phyloP scores from a whole-genome alignment of 1,284 basidiomycete species.

The Austroboletus rostrupii region DNA sequence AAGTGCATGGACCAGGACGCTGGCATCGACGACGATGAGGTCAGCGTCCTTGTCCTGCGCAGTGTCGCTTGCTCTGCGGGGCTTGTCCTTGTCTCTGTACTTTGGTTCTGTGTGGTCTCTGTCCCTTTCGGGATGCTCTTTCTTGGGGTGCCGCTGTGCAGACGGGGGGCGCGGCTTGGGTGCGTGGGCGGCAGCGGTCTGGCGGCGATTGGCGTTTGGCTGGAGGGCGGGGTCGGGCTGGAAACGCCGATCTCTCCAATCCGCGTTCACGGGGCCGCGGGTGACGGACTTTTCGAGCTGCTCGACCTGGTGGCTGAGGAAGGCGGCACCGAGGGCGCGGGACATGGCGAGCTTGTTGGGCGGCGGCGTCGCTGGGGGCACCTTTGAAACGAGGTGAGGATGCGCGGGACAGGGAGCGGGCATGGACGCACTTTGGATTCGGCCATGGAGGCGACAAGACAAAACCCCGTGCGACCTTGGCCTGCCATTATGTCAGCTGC shows the following conservation, averaged over 20 bases:
- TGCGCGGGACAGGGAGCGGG: neutral
- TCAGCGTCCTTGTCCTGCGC: constrained; percentile 57
- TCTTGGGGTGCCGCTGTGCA: constrained; percentile 27
- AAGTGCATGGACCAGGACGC: constrained; percentile 81
- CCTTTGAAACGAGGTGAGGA: constrained; percentile 9
- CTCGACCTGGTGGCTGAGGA: constrained; percentile 78
- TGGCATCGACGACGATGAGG: constrained; percentile 80
- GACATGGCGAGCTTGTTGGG: constrained; percentile 71
- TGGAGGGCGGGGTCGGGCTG: constrained; percentile 14
- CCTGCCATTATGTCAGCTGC: constrained; percentile 16
- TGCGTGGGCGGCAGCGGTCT: constrained; percentile 24
- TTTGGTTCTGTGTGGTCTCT: constrained; percentile 25
- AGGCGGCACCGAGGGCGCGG: constrained; percentile 75
- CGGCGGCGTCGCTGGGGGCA: constrained; percentile 18
- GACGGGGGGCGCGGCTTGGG: constrained; percentile 27
- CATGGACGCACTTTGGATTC: constrained; percentile 16
- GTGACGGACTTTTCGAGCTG: constrained; percentile 75
- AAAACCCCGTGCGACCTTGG: neutral
- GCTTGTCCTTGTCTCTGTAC: constrained; percentile 19
- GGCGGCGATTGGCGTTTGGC: constrained; percentile 33
- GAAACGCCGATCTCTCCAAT: constrained; percentile 50
- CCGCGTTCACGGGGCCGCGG: constrained; percentile 43
- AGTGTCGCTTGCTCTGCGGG: constrained; percentile 37
- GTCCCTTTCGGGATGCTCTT: constrained; percentile 30
- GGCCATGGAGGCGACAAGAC: constrained; percentile 17